Percentiles rank a stretch among this genome's conserved stretches.
phyloP scores from a whole-genome alignment of 2,329 filamentous ascomycete genomes.

The Fusarium ambrosium region DNA sequence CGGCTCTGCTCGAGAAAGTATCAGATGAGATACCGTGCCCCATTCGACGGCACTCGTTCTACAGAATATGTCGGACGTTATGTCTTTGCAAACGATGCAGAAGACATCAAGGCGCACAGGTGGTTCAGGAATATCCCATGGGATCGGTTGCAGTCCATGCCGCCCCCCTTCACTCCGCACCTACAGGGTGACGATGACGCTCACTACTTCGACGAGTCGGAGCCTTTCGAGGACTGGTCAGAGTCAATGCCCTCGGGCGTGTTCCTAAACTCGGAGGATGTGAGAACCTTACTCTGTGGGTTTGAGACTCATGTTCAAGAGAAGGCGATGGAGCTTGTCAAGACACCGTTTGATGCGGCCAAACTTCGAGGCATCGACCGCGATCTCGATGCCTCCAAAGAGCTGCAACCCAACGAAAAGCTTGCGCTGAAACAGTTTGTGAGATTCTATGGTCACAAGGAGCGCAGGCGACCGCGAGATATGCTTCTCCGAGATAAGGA shows the following conservation, averaged over 20 bases:
- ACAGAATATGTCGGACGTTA: constrained; percentile 62
- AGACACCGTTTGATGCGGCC: constrained; percentile 62
- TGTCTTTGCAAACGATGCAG: constrained; percentile 86
- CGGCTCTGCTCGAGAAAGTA: constrained; percentile 85
- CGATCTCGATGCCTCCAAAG: constrained; percentile 59
- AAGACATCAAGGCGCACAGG: constrained; percentile 89
- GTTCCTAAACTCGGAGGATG: constrained; percentile 49
- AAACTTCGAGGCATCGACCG: constrained; percentile 64
- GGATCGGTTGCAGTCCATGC: constrained; percentile 77
- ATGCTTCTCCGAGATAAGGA: constrained; percentile 81
- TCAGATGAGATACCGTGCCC: constrained; percentile 70
- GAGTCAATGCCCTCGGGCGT: constrained; percentile 59
- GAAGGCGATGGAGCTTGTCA: constrained; percentile 60
- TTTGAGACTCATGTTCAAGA: constrained; percentile 59
- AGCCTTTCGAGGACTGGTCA: constrained; percentile 75
- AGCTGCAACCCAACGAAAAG: constrained; percentile 54
- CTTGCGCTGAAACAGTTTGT: constrained; percentile 65
- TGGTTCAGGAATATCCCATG: constrained; percentile 88
- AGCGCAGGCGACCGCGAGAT: constrained; percentile 86
- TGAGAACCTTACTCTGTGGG: constrained; percentile 51
- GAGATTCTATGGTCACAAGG: constrained; percentile 68
- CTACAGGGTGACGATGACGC: constrained; percentile 79
- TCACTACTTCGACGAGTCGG: constrained; percentile 90
- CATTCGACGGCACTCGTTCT: constrained; percentile 36
- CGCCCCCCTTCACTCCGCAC: constrained; percentile 84